These are phyloP conservation scores for Saturnispora zaruensis DNA, from an alignment of 805 yeast species.

Conservation along the genomic window DNA sequence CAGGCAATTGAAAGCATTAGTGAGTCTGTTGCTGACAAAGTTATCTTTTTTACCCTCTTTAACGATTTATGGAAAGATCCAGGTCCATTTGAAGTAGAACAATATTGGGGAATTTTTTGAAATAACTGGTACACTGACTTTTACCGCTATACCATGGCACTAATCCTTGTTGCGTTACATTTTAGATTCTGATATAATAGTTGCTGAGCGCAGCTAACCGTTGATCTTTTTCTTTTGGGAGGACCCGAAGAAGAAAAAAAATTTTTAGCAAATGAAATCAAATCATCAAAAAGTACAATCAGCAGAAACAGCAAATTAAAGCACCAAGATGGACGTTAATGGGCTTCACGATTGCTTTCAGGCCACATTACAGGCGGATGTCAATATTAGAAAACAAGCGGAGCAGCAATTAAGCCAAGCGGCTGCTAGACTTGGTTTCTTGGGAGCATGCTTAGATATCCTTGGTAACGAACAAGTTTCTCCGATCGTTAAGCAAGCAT, in stretches of 20 bases:
- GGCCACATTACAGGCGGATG: constrained; percentile 68
- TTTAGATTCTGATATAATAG: neutral
- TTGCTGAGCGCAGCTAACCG: neutral
- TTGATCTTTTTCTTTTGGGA: neutral
- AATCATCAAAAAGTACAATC: neutral
- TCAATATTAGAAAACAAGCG: constrained; percentile 52
- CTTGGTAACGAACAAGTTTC: constrained; percentile 45
- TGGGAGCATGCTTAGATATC: constrained; percentile 76
- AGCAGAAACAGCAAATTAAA: neutral
- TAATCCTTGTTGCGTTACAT: neutral
- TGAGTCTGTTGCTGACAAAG: constrained; percentile 37
- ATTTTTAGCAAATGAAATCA: neutral
- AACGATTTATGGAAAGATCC: constrained; percentile 57
- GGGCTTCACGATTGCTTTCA: constrained; percentile 67
- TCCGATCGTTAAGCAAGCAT: constrained; percentile 57
- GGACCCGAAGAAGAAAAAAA: neutral
- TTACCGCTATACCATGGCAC: neutral
- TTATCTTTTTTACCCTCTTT: constrained; percentile 51
- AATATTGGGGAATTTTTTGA: constrained; percentile 47
- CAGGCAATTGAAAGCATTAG: constrained; percentile 44
- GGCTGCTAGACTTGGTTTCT: constrained; percentile 57
- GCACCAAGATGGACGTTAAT: constrained; percentile 51
- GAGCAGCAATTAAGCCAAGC: constrained; percentile 58
- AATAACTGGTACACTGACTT: neutral
- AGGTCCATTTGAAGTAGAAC: constrained; percentile 51